phyloP scores from a whole-genome alignment of 1,284 basidiomycete species.

The Tylopilus sp. region DNA sequence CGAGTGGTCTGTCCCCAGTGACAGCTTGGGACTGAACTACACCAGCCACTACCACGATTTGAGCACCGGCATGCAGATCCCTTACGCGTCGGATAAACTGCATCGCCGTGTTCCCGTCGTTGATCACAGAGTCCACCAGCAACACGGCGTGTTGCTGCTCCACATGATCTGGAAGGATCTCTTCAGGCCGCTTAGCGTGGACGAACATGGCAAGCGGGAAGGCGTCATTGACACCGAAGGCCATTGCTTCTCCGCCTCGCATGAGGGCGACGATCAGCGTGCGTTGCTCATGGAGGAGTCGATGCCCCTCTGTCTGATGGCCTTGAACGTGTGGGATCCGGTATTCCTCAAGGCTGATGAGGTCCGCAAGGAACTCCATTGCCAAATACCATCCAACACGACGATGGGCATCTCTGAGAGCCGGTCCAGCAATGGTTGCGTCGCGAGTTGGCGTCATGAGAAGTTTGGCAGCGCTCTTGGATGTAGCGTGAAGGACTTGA shows the following conservation, averaged over 20 bases:
- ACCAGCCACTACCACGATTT: conserved; percentile 21
- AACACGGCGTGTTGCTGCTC: conserved; percentile 17
- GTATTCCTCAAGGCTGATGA: conserved; percentile 22
- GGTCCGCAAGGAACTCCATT: conserved; percentile 22
- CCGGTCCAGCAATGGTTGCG: conserved; percentile 21
- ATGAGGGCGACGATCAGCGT: conserved; percentile 18
- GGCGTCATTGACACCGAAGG: conserved; percentile 17
- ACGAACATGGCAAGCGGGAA: conserved; percentile 21
- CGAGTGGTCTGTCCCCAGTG: conserved; percentile 19
- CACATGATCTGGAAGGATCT: conserved; percentile 17
- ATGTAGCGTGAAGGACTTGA: conserved; percentile 20
- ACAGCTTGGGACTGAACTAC: conserved; percentile 21
- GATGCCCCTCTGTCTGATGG: conserved; percentile 21
- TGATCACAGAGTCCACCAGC: conserved; percentile 21
- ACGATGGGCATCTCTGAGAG: conserved; percentile 22
- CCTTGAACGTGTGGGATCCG: conserved; percentile 19
- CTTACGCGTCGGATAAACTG: conserved; percentile 17
- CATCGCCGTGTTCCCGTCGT: conserved; percentile 17
- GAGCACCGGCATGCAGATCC: conserved; percentile 18
- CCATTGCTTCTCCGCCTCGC: conserved; percentile 19
- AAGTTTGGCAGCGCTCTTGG: conserved; percentile 19
- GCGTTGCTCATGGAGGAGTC: conserved; percentile 17
- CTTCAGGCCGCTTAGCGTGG: conserved; percentile 19
- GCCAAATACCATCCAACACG: conserved; percentile 21
- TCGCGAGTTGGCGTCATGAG: conserved; percentile 20